Evolutionary conservation across 305 asterid species (phyloP).

Genomic region (Vinca major): DNA sequence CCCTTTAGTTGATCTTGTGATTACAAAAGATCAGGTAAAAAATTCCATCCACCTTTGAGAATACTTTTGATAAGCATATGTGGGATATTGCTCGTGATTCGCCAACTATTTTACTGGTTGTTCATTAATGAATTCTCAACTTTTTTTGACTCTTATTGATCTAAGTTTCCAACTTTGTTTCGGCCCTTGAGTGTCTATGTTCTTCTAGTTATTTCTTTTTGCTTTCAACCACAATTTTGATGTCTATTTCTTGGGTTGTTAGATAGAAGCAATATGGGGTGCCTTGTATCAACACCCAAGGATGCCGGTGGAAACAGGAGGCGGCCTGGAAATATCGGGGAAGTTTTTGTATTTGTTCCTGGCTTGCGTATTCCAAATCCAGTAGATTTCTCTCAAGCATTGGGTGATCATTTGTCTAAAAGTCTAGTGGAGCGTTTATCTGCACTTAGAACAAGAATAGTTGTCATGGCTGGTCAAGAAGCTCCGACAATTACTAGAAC

Average conservation of each 20-base stretch:
- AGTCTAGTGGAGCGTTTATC: conserved; percentile 77
- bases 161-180: conserved; percentile 17
- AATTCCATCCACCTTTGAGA: conserved; percentile 20
- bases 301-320: conserved; percentile 72
- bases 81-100: conserved; percentile 41
- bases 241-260: conserved; percentile 21
- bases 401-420: conserved; percentile 51
- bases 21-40: conserved; percentile 34
- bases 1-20: conserved; percentile 29
- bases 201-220: conserved; percentile 5
- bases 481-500: conserved; percentile 90
- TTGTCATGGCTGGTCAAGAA: conserved; percentile 95
- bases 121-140: conserved; percentile 36
- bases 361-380: conserved; percentile 90
- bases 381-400: conserved; percentile 51
- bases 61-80: conserved; percentile 21
- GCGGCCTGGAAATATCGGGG: conserved; percentile 86
- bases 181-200: background rate
- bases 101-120: conserved; percentile 55
- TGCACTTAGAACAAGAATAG: conserved; percentile 89
- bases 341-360: conserved; percentile 80
- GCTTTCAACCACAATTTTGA: conserved; percentile 4
- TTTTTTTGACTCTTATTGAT: conserved; percentile 22
- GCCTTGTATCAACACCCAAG: conserved; percentile 60
- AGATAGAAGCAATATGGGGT: conserved; percentile 56